Conservation (phyloP, 768 basidiomycete genomes). For the Lepiota venenata region DNA sequence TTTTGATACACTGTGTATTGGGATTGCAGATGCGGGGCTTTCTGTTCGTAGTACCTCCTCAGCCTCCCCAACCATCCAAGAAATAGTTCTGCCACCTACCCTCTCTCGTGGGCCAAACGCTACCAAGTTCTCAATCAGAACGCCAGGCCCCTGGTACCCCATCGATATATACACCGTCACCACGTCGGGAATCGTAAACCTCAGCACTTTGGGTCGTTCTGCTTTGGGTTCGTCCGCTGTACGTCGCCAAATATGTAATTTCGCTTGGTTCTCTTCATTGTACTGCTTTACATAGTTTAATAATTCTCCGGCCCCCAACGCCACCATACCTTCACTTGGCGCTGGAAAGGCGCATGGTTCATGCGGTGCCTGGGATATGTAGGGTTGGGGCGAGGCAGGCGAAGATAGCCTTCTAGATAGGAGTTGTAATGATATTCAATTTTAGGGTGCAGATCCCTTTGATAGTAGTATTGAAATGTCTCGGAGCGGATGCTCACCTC, state of each 20-base stretch:
- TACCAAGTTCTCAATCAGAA: slow-evolving; percentile 61
- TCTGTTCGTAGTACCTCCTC: slow-evolving; percentile 33
- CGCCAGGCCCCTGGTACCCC: slow-evolving; percentile 28
- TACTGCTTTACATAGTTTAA: slow-evolving; percentile 54
- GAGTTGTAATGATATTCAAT: slow-evolving; percentile 1
- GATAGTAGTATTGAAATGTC: not conserved
- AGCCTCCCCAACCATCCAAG: not conserved
- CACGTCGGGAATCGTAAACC: slow-evolving; percentile 63
- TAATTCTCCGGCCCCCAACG: slow-evolving; percentile 44
- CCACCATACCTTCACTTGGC: slow-evolving; percentile 30
- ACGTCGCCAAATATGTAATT: slow-evolving; percentile 54
- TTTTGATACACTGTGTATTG: slow-evolving; percentile 61
- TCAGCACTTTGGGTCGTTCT: slow-evolving; percentile 40
- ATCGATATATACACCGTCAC: slow-evolving; percentile 62
- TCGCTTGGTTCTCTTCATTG: slow-evolving; percentile 43
- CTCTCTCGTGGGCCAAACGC: slow-evolving; percentile 73
- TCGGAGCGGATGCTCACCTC: slow-evolving; percentile 39
- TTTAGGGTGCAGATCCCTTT: slow-evolving; percentile 4
- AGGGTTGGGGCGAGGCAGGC: slow-evolving; percentile 61
- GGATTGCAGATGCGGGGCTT: slow-evolving; percentile 66
- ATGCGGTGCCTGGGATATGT: slow-evolving; percentile 36
- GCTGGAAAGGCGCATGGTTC: slow-evolving; percentile 29
- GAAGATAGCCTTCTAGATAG: slow-evolving; percentile 43
- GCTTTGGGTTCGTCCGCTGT: slow-evolving; percentile 19
- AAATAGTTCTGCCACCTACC: slow-evolving; percentile 31